A percentile compares a stretch with the other conserved stretches of the same genome.
phyloP scores from a whole-genome alignment of 192 early-diverging fungal genomes.

The Mortierella hygrophila region DNA sequence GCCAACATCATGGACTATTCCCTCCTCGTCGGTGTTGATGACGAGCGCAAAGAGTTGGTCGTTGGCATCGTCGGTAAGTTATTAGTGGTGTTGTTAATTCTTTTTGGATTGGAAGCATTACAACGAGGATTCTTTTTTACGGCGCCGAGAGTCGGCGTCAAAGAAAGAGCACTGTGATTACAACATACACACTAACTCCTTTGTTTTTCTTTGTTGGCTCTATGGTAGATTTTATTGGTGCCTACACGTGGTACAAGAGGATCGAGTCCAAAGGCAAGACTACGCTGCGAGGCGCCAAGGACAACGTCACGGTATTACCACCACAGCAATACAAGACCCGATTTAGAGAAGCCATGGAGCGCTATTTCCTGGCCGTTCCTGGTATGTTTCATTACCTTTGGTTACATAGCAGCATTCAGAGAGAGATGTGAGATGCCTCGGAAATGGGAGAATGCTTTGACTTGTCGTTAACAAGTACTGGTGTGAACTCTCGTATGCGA shows the following conservation, averaged over 20 bases:
- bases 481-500: background rate
- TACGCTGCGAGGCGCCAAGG: constrained; percentile 76
- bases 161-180: background rate
- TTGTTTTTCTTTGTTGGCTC: background rate
- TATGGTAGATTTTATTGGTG: constrained; percentile 89
- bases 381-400: constrained; percentile 56
- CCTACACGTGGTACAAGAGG: constrained; percentile 98
- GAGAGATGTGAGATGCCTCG: background rate
- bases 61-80: constrained; percentile 71
- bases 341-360: constrained; percentile 90
- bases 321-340: constrained; percentile 94
- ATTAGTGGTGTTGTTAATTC: constrained; percentile 3
- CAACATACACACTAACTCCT: background rate
- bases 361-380: constrained; percentile 89
- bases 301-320: constrained; percentile 90
- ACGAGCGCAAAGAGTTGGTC: constrained; percentile 84
- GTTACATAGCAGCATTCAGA: too few relatives aligned
- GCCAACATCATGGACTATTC: constrained; percentile 99
- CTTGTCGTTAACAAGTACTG: background rate
- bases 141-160: background rate
- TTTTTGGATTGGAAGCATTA: background rate
- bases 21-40: constrained; percentile 93
- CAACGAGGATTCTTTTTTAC: background rate
- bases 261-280: constrained; percentile 84
- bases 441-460: background rate